Conservation (phyloP, 768 basidiomycete genomes). For the Rhodotorula taiwanensis region DNA sequence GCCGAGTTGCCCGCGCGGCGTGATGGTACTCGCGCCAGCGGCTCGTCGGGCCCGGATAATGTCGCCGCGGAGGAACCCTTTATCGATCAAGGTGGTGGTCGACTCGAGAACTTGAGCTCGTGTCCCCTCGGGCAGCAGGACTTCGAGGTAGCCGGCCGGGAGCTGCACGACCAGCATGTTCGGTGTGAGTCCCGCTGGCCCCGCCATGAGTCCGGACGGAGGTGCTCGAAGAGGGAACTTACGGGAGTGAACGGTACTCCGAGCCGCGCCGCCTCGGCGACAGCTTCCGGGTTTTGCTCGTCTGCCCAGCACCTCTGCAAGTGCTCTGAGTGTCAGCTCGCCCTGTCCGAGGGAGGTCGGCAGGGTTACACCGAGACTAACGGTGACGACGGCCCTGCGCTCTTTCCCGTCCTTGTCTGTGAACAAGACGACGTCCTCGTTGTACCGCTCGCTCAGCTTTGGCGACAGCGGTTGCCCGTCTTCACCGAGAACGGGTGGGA, state of each 20-base stretch:
- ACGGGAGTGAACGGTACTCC: constrained; percentile 27
- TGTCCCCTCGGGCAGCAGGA: constrained; percentile 23
- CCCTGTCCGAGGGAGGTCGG: neutral
- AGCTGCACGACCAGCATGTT: constrained; percentile 6
- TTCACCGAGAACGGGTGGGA: too few relatives aligned
- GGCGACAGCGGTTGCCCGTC: neutral
- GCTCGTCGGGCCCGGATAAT: constrained; percentile 5
- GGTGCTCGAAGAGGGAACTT: neutral
- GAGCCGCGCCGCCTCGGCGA: constrained; percentile 19
- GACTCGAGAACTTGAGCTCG: constrained; percentile 16
- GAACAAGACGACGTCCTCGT: constrained; percentile 27
- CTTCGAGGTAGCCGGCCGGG: constrained; percentile 25
- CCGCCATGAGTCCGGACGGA: too few relatives aligned
- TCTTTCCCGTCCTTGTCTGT: neutral
- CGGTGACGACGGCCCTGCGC: constrained; percentile 30
- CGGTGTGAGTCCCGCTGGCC: neutral
- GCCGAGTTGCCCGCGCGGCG: constrained; percentile 3
- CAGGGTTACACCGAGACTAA: neutral
- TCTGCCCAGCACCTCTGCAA: constrained; percentile 34
- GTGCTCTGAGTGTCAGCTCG: neutral
- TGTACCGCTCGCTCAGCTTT: constrained; percentile 6
- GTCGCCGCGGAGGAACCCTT: constrained; percentile 32
- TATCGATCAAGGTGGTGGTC: constrained; percentile 10
- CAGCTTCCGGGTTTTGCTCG: constrained; percentile 26
- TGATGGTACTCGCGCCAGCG: neutral